These are phyloP conservation scores for Tetrapisispora iriomotensis DNA, from an alignment of 805 yeast genomes.

Conservation along the genomic window DNA sequence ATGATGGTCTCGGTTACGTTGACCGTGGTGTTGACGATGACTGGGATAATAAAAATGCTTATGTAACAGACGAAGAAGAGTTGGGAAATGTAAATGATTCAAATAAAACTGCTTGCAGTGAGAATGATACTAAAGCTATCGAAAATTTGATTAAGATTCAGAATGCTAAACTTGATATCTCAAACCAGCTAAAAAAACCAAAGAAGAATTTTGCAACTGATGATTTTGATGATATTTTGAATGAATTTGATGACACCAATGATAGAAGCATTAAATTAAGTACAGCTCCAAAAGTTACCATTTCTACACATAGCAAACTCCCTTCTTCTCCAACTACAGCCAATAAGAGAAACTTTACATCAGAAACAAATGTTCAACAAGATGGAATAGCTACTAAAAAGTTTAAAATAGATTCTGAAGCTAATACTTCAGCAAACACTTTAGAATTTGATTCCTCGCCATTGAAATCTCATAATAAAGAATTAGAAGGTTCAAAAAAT, in stretches of 20 bases:
- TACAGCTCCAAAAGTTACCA: background rate
- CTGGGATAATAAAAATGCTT: slow-evolving; percentile 37
- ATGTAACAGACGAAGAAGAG: slow-evolving; percentile 48
- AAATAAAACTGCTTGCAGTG: slow-evolving; percentile 13
- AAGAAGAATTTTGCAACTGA: slow-evolving; percentile 39
- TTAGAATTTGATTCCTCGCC: slow-evolving; percentile 21
- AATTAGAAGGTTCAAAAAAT: too few species aligned
- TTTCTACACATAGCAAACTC: background rate
- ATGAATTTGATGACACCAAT: slow-evolving; percentile 32
- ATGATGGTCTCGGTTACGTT: slow-evolving; percentile 86
- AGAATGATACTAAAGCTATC: slow-evolving; percentile 14
- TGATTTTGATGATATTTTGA: slow-evolving; percentile 60
- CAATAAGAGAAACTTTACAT: background rate
- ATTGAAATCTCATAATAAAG: slow-evolving; percentile 11
- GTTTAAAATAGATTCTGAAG: slow-evolving; percentile 8
- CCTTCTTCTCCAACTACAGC: slow-evolving; percentile 8
- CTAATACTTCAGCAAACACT: slow-evolving; percentile 3
- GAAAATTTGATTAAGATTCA: slow-evolving; percentile 43
- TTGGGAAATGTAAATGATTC: slow-evolving; percentile 12
- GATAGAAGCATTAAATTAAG: slow-evolving; percentile 6
- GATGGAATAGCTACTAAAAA: slow-evolving; percentile 7
- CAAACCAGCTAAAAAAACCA: slow-evolving; percentile 15
- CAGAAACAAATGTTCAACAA: background rate
- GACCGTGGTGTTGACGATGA: slow-evolving; percentile 90
- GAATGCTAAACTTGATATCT: slow-evolving; percentile 35